Base-by-base conservation (phyloP, 2,329 filamentous ascomycete genomes). In the Ophiocordyceps camponoti-leonardi region DNA sequence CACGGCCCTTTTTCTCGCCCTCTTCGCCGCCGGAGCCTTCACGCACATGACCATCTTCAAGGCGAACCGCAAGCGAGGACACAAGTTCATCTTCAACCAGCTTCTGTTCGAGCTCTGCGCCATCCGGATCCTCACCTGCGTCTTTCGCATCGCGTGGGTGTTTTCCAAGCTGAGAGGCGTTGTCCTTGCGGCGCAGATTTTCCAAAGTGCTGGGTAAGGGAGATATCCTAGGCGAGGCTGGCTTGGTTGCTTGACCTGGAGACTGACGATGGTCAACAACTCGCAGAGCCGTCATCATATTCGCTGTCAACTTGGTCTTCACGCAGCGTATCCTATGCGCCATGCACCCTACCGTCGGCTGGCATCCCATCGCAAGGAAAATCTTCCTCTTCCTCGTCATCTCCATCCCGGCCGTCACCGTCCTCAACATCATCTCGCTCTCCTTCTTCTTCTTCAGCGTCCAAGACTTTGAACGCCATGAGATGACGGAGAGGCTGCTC, bases 301-400 rank as follows among this genome's bases (percentile, higher is more conserved):
- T 63, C 43, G 50, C 61, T 28, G 51, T 63, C 48, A 65, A 66
- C 49, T 54, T 66, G 18, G 55, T 66, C 48, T 61, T 66, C 46
- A 57, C 59, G 2, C 62, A 64, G 48, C 61, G 64, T 40, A 53
- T 66, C 23, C 49, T 65, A 3, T 61, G 64, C 41, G 60, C 63
- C 2, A 57, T 58, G 44, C 62, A 62, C 31, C 63, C 63, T 10
- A 16, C 19, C 14, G 39, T 62, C 10, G 64, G 63, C 46, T 66
- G 63, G 63, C 52, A 56, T 20, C 50, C 22, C 1, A 49, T 42
- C 1, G 53, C 61, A n/a, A 52, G 57, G 43, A 47, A 54, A 44
- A 23, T 49, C 12, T 49, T 48, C 5, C 40, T 51, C 3, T 48
- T 58, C 39, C 50, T 57, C 11, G 49, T 52, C 41, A 49, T 60